Evolutionary conservation across 2,329 filamentous ascomycete species (phyloP), one percentile per base, ranked within the genome.

Genomic region (Aureobasidium zeae): DNA sequence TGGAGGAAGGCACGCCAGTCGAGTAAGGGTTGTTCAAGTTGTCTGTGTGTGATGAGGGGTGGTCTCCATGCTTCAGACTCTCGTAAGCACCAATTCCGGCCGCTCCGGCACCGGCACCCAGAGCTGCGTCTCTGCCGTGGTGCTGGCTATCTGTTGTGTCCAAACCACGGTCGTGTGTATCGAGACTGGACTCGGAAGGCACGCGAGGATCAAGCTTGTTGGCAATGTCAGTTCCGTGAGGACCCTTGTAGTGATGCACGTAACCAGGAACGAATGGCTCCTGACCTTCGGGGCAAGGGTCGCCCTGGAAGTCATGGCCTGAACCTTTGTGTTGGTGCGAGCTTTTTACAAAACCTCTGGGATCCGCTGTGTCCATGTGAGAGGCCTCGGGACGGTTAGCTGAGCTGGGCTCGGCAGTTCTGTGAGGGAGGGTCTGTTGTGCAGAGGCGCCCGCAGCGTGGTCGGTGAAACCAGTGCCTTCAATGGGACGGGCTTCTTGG

Each of bases 151-250:
- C 28, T 36, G 31, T 16, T 13, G 25, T 30, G 16, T 15, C 11
- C 17, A 21, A 2, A 9, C 22, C 33, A 17, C 21, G 33, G 9
- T 34, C 28, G 15, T 54, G 52, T 20, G 29, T 34, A 17, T 56
- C 55, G 11, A 47, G 25, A 8, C 54, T 54, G 30, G 55, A 59
- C 38, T 57, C 57, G 30, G 56, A 57, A 22, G 57, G 55, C 5
- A 62, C 52, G 25, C 59, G 54, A 5, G 64, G 63, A 39, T 63
- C 63, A 13, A 63, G 53, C 24, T 43, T 42, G 44, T 60, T 59
- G 1, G 54, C 58, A 3, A 53, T 57, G 43, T 50, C 56, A 43
- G 49, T 63, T 17, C 43, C 28, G 38, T 62, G 59, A 16, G 58
- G 57, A 6, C 59, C 59, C n/a, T 44, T 32, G 12, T 48, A 50